Evolutionary conservation across 176 grass and related monocot genomes (phyloP), one percentile per base, ranked within the genome.

Genomic region (Tuctoria greenei): DNA sequence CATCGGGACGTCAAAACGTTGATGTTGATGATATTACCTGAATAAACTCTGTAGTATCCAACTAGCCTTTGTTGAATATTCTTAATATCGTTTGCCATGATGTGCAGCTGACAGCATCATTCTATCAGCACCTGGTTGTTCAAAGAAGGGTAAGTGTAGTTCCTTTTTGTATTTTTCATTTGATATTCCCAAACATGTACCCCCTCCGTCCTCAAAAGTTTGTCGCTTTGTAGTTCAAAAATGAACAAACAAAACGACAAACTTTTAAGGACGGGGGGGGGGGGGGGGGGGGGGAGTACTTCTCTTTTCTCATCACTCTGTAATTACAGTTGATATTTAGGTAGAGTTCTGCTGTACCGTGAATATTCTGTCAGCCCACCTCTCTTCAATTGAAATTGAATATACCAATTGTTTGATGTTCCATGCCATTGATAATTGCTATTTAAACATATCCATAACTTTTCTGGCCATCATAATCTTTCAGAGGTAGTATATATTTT

Each of bases 91-190:
- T 77, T 37, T 67, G n/a, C n/a, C 69, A 41, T 83, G 25, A 64
- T 37, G 4, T 41, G 82, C 86, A 98, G 95, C 72, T 98, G 64
- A 92, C 83, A 70, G 76, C 91, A 59, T 92, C 86, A 40, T 98
- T 94, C 74, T 98, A 90, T 82, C 95, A 98, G 68, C 95, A 94
- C 69, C 49, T 94, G 57, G 89, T 98, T 78, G 95, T 98, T 84
- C 91, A 98, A 90, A 88, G 95, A 98, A 94, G 84, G 82, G 95
- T 98, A 91, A 88, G 73, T 15, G 27, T 18, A 49, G 28, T 61
- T 81, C 11, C 62, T 4, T 52, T 87, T 82, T 8, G n/a, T 54
- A 54, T 5, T 54, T 54, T 54, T 54, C 47, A 66, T 77, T 77
- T 18, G 26, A 34, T 64, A 49, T 75, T 65, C 0, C 4, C 4